Evolutionary conservation across 176 grass and related monocot genomes (phyloP).

Genomic region (Cenchrus purpureus): DNA sequence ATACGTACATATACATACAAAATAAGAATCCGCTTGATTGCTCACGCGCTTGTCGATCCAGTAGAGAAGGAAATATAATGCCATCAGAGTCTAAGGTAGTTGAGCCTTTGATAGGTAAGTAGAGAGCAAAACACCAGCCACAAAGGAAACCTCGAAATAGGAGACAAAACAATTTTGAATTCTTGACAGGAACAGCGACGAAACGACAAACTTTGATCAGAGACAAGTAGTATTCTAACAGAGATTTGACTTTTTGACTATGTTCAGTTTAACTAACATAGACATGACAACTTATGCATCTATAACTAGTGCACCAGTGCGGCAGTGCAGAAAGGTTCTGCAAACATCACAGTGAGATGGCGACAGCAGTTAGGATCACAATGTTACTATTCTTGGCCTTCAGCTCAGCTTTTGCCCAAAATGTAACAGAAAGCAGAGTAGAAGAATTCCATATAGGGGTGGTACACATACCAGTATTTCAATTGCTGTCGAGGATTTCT

Average conservation of each 20-base stretch:
- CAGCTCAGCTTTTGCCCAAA: not conserved
- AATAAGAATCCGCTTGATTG: not conserved
- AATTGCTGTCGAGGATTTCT: conserved; percentile 73
- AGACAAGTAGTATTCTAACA: not conserved
- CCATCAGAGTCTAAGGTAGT: not conserved
- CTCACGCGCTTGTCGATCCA: not conserved
- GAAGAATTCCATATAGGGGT: conserved; percentile 51
- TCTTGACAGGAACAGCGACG: not conserved
- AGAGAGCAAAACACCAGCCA: not conserved
- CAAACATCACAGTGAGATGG: conserved; percentile 10
- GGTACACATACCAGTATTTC: conserved; percentile 49
- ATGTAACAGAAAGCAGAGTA: not conserved
- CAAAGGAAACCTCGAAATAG: not conserved
- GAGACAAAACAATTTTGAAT: not conserved
- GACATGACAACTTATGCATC: not conserved
- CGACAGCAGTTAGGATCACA: not conserved
- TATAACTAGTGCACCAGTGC: not conserved
- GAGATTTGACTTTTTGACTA: not conserved
- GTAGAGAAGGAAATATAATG: not conserved
- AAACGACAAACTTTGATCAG: not conserved
- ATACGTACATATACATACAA: not conserved
- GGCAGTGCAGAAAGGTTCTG: not conserved
- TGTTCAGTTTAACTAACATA: not conserved
- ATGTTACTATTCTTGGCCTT: conserved; percentile 33
- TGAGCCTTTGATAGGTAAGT: not conserved